phyloP scores from a whole-genome alignment of 768 basidiomycete species.

The Tylopilus sp. region DNA sequence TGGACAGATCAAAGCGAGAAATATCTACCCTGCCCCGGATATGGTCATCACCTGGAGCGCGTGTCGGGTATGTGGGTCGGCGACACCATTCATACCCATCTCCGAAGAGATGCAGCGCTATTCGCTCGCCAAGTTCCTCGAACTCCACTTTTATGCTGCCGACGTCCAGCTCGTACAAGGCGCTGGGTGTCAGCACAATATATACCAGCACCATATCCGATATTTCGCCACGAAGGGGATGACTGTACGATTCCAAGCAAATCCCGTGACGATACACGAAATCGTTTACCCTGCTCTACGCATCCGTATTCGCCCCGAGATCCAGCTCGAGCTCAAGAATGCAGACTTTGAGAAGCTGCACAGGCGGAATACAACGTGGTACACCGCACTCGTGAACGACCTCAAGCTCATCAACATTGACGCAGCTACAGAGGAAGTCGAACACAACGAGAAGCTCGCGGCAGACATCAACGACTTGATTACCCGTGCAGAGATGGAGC shows the following conservation, averaged over 20 bases:
- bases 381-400: conserved; percentile 70
- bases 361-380: conserved; percentile 70
- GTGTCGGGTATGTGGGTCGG: conserved; percentile 74
- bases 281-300: conserved; percentile 86
- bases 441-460: conserved; percentile 59
- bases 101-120: conserved; percentile 91
- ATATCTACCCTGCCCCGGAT: conserved; percentile 60
- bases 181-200: conserved; percentile 91
- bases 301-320: conserved; percentile 82
- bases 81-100: conserved; percentile 84
- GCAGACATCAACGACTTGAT: conserved; percentile 66
- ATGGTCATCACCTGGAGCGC: conserved; percentile 89
- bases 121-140: conserved; percentile 94
- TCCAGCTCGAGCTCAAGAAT: conserved; percentile 87
- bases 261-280: conserved; percentile 79
- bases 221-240: conserved; percentile 84
- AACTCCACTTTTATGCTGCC: conserved; percentile 93
- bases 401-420: conserved; percentile 75
- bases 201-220: conserved; percentile 88
- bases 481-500: conserved; percentile 68
- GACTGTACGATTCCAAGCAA: conserved; percentile 86
- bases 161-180: conserved; percentile 82
- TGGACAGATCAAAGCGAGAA: conserved; percentile 62
- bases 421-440: conserved; percentile 74
- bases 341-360: conserved; percentile 79